Conservation (phyloP, 2,329 filamentous ascomycete species). For the Verticillium alfalfae region DNA sequence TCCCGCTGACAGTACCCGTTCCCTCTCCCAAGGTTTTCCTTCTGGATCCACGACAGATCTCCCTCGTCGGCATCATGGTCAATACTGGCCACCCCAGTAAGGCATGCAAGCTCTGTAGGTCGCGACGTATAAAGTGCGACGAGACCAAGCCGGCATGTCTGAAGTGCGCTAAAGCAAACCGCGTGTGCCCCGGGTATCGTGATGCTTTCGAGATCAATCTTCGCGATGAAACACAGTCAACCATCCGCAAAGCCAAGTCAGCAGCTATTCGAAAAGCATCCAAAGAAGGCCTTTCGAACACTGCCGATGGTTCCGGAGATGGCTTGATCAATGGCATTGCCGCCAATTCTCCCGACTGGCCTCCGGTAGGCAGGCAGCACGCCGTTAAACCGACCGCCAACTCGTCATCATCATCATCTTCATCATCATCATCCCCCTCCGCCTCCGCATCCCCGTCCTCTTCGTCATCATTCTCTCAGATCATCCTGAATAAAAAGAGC, state of each 20-base stretch:
- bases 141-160: slow-evolving; percentile 24
- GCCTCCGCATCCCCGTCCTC: too few relatives aligned
- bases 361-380: background rate
- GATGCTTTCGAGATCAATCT: slow-evolving; percentile 13
- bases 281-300: slow-evolving; percentile 4
- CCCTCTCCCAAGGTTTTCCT: background rate
- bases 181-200: slow-evolving; percentile 10
- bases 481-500: background rate
- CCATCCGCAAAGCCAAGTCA: slow-evolving; percentile 12
- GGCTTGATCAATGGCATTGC: background rate
- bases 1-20: background rate
- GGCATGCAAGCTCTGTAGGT: slow-evolving; percentile 20
- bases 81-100: slow-evolving; percentile 11
- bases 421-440: too few relatives aligned
- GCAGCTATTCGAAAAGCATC: slow-evolving; percentile 10
- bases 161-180: slow-evolving; percentile 22
- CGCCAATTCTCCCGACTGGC: background rate
- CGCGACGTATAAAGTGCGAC: slow-evolving; percentile 28
- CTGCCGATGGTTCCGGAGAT: slow-evolving; percentile 6
- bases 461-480: background rate
- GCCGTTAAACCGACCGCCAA: background rate
- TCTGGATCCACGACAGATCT: background rate
- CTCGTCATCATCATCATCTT: background rate
- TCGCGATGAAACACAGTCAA: slow-evolving; percentile 12
- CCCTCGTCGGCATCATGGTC: slow-evolving; percentile 4